phyloP scores from a whole-genome alignment of 2,329 filamentous ascomycete species.

The Paracoccidioides brasiliensis region DNA sequence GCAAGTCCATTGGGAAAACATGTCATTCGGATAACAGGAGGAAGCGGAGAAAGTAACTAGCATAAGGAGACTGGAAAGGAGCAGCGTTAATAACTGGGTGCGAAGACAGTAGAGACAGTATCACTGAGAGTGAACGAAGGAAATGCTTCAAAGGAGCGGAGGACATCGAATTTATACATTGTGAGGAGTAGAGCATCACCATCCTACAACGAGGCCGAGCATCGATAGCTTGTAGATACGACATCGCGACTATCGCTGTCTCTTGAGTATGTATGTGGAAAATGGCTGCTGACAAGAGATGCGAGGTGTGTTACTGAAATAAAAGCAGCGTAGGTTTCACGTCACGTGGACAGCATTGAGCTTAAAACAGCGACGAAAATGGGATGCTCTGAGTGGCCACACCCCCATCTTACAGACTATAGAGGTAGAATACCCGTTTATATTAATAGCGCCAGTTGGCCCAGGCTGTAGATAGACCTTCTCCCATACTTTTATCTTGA shows the following conservation, averaged over 20 bases:
- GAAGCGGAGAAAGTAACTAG: too few species aligned
- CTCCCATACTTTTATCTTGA: too few species aligned
- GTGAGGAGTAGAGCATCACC: background rate
- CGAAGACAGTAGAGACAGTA: too few species aligned
- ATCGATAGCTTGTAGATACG: background rate
- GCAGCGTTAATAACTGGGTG: too few species aligned
- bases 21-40: background rate
- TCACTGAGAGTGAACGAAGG: background rate
- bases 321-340: background rate
- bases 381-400: background rate
- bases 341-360: background rate
- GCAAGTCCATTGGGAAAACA: slow-evolving; percentile 1
- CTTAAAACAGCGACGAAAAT: background rate
- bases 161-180: background rate
- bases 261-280: background rate
- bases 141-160: background rate
- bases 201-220: background rate
- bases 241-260: background rate
- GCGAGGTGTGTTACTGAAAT: background rate
- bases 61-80: too few species aligned
- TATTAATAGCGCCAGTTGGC: too few species aligned
- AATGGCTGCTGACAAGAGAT: background rate
- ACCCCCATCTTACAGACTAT: too few species aligned
- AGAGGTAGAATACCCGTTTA: too few species aligned
- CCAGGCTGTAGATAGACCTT: too few species aligned